phyloP scores from a whole-genome alignment of 176 grass and related monocot species.

The Lolium rigidum region DNA sequence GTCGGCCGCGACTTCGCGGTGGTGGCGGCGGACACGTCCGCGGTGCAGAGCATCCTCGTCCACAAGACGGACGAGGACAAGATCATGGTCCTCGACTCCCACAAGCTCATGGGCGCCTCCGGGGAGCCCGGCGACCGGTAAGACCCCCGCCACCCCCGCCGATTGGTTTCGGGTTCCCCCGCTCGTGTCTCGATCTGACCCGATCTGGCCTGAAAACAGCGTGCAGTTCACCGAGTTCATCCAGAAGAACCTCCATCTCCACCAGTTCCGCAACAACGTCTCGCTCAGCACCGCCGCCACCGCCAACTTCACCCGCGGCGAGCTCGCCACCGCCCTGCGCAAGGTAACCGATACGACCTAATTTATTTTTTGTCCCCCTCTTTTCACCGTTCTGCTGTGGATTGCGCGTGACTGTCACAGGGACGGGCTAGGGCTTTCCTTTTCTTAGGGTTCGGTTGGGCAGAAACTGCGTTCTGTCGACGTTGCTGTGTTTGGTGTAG shows the following conservation, averaged over 20 bases:
- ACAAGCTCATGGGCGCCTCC: conserved; percentile 98
- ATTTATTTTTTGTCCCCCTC: neutral
- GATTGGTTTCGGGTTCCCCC: too few species aligned
- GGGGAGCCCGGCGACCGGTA: conserved; percentile 97
- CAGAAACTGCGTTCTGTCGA: too few species aligned
- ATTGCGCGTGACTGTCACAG: neutral
- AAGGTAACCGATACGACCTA: conserved; percentile 54
- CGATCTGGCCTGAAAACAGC: conserved; percentile 49
- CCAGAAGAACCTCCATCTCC: conserved; percentile 95
- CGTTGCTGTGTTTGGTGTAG: too few species aligned
- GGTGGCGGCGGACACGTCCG: conserved; percentile 86
- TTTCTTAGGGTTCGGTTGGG: neutral
- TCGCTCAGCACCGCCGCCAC: conserved; percentile 85
- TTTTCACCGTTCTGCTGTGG: neutral
- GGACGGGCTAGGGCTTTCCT: neutral
- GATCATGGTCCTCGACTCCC: conserved; percentile 93
- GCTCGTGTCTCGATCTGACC: conserved; percentile 28
- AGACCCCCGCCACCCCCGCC: neutral
- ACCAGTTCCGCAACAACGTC: conserved; percentile 96
- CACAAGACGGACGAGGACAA: conserved; percentile 94
- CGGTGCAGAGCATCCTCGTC: conserved; percentile 83
- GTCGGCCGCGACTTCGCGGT: conserved; percentile 88
- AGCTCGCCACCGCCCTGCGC: conserved; percentile 90
- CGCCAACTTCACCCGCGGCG: conserved; percentile 95
- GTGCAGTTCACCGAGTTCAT: conserved; percentile 99